Evolutionary conservation across 768 basidiomycete species (phyloP).

Genomic region (Trametes meyenii): DNA sequence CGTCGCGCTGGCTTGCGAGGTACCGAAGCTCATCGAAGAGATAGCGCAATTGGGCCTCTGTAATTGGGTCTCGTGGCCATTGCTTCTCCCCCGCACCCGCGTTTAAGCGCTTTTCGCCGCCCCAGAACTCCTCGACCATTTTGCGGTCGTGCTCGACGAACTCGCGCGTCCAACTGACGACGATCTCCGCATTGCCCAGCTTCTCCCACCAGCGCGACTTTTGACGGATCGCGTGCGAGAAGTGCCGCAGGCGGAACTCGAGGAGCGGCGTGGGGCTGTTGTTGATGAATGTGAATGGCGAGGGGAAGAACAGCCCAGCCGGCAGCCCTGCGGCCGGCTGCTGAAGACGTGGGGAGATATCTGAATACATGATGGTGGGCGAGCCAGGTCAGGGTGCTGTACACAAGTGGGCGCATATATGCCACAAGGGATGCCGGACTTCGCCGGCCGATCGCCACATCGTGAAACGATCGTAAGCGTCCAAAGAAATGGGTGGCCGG

Average conservation of each 20-base stretch:
- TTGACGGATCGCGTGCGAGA: constrained; percentile 12
- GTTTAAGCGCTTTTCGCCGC: constrained; percentile 1
- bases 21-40: constrained; percentile 18
- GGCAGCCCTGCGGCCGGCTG: background rate
- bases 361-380: background rate
- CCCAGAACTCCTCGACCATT: constrained; percentile 8
- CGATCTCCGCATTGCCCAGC: constrained; percentile 17
- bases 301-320: background rate
- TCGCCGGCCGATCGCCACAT: background rate
- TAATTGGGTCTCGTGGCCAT: constrained; percentile 21
- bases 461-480: background rate
- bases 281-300: constrained; percentile 11
- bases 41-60: constrained; percentile 14
- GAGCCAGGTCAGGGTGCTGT: background rate
- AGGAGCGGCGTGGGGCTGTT: constrained; percentile 11
- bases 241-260: constrained; percentile 19
- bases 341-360: background rate
- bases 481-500: background rate
- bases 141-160: constrained; percentile 19
- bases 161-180: constrained; percentile 19
- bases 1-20: constrained; percentile 13
- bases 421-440: background rate
- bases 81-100: constrained; percentile 3
- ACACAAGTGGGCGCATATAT: background rate
- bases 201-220: constrained; percentile 27